These are phyloP conservation scores for Skeletonema costatum DNA, from an alignment of 108 stramenopile genomes.

Conservation along the genomic window DNA sequence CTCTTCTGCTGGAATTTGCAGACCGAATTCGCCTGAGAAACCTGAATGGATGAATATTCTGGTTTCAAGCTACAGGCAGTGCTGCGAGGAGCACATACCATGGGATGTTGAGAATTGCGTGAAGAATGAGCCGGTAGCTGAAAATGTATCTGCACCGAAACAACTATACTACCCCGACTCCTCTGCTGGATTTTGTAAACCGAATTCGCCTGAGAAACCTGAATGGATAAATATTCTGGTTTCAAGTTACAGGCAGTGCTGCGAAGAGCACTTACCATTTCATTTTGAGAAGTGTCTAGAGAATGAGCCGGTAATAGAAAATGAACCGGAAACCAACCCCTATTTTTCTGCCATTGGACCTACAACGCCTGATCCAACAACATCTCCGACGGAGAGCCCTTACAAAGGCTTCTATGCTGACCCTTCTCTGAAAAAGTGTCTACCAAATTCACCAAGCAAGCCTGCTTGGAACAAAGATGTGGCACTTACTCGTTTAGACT, in stretches of 20 bases:
- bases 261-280: not conserved
- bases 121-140: too few relatives aligned
- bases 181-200: not conserved
- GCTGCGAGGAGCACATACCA: too few relatives aligned
- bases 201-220: not conserved
- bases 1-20: not conserved
- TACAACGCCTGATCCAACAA: not conserved
- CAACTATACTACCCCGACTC: not conserved
- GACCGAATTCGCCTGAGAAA: not conserved
- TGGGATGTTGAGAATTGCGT: too few relatives aligned
- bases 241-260: not conserved
- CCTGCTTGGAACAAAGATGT: not conserved
- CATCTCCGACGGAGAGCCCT: not conserved
- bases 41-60: not conserved
- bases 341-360: too few relatives aligned
- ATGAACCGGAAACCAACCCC: not conserved
- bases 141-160: not conserved
- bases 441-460: not conserved
- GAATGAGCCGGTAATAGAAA: not conserved
- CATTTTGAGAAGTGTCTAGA: not conserved
- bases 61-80: not conserved
- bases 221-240: not conserved
- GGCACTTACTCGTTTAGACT: not conserved
- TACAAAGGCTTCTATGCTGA: not conserved
- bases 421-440: not conserved